A percentile compares a stretch with the other conserved stretches of the same genome.
These are phyloP conservation scores for Thermochaetoides thermophila DNA, from an alignment of 495 filamentous ascomycete species.

Conservation along the genomic window DNA sequence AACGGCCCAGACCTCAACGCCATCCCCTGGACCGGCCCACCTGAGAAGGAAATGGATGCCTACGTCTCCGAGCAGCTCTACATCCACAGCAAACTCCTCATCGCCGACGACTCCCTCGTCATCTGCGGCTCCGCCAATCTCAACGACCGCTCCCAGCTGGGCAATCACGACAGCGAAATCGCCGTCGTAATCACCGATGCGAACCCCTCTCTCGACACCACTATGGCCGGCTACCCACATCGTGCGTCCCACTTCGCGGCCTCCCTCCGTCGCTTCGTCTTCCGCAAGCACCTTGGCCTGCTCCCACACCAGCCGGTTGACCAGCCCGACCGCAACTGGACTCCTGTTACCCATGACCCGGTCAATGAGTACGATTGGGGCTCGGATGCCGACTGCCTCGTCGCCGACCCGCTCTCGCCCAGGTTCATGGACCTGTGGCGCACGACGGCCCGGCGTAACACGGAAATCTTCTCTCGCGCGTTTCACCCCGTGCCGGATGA, in stretches of 20 bases:
- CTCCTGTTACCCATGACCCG: constrained; percentile 49
- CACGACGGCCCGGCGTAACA: constrained; percentile 60
- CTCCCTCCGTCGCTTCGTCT: constrained; percentile 70
- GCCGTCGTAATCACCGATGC: constrained; percentile 39
- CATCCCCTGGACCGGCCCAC: constrained; percentile 65
- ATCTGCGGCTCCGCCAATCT: constrained; percentile 90
- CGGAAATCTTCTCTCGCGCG: constrained; percentile 65
- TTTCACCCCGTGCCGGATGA: constrained; percentile 88
- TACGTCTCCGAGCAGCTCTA: constrained; percentile 92
- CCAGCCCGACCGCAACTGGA: constrained; percentile 53
- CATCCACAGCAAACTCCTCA: constrained; percentile 84
- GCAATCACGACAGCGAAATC: constrained; percentile 54
- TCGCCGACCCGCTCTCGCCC: constrained; percentile 58
- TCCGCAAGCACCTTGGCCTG: constrained; percentile 82
- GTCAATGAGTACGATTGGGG: constrained; percentile 70
- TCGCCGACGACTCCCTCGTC: constrained; percentile 79
- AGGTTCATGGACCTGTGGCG: constrained; percentile 60
- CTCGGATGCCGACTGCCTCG: constrained; percentile 53
- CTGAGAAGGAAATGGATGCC: constrained; percentile 65
- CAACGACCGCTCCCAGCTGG: constrained; percentile 88
- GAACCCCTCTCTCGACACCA: constrained; percentile 47
- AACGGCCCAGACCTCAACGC: constrained; percentile 57
- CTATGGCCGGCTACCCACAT: constrained; percentile 58
- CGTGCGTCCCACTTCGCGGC: constrained; percentile 66
- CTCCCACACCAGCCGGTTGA: constrained; percentile 54